Evolutionary conservation across 768 basidiomycete species (phyloP).

Genomic region (Tulasnella sp.): DNA sequence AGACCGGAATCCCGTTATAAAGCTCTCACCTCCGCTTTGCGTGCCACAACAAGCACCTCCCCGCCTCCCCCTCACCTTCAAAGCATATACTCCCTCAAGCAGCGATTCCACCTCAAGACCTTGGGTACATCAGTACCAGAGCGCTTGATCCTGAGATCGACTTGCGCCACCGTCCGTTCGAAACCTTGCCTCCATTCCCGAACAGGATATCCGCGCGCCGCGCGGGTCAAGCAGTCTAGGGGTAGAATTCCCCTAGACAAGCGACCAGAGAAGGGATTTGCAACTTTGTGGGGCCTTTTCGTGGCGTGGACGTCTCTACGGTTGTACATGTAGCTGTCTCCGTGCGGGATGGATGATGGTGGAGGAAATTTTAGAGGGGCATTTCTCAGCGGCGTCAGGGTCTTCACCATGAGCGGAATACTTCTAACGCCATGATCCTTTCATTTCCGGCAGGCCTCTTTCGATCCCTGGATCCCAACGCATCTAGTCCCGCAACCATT

Average conservation of each 20-base stretch:
- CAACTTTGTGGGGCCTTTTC: no score
- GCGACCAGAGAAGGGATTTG: no score
- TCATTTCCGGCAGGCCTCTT: no score
- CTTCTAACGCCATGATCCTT: no score
- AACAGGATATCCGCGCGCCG: no score
- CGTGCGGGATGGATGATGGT: neutral
- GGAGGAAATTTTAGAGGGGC: neutral
- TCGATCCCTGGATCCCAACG: no score
- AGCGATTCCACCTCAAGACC: neutral
- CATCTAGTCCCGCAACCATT: no score
- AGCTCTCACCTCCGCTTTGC: neutral
- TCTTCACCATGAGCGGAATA: neutral
- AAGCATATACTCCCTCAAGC: constrained; percentile 3
- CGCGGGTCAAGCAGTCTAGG: no score
- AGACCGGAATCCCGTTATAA: neutral
- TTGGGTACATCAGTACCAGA: neutral
- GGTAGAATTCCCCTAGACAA: no score
- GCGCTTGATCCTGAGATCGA: neutral
- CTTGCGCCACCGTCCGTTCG: neutral
- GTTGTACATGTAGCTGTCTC: neutral
- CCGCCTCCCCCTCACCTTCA: neutral
- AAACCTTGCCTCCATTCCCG: no score
- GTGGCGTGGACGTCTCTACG: no score
- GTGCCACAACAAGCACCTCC: no score
- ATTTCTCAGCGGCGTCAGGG: neutral